Evolutionary conservation across 106 monocot genomes (phyloP).

Genomic region (Agapanthus africanus): DNA sequence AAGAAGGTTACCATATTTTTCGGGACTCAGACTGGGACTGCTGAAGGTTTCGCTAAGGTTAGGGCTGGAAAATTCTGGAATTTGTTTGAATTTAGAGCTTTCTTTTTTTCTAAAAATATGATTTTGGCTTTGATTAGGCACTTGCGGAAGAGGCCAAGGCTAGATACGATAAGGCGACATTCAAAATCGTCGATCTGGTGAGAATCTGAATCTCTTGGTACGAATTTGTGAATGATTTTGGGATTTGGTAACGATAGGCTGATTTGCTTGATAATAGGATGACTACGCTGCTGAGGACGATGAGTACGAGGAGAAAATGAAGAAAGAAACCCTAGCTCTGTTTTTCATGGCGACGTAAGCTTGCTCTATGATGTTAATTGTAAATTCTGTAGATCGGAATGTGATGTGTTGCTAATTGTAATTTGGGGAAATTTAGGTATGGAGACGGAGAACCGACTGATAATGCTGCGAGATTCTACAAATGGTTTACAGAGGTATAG

Average conservation of each 20-base stretch:
- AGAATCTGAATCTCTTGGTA: not conserved
- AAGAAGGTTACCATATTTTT: constrained; percentile 83
- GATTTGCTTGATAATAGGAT: constrained; percentile 35
- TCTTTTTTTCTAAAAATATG: not conserved
- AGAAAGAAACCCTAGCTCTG: constrained; percentile 68
- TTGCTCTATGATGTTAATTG: not conserved
- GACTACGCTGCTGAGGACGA: constrained; percentile 89
- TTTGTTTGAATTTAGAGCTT: not conserved
- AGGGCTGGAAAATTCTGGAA: not conserved
- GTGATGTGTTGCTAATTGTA: constrained; percentile 1
- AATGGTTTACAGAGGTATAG: constrained; percentile 88
- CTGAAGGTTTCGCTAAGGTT: constrained; percentile 81
- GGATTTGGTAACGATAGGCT: constrained; percentile 27
- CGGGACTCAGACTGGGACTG: constrained; percentile 73
- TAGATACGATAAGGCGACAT: constrained; percentile 53
- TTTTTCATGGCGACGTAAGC: constrained; percentile 94
- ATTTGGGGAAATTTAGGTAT: constrained; percentile 38
- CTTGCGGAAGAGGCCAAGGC: constrained; percentile 64
- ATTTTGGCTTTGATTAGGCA: not conserved
- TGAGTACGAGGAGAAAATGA: constrained; percentile 81
- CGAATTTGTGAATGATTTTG: not conserved
- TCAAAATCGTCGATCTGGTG: constrained; percentile 73
- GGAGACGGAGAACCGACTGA: constrained; percentile 99
- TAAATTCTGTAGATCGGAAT: not conserved
- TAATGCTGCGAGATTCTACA: constrained; percentile 94